Conservation (phyloP, 108 stramenopile genomes). For the Discostella pseudostelligera region DNA sequence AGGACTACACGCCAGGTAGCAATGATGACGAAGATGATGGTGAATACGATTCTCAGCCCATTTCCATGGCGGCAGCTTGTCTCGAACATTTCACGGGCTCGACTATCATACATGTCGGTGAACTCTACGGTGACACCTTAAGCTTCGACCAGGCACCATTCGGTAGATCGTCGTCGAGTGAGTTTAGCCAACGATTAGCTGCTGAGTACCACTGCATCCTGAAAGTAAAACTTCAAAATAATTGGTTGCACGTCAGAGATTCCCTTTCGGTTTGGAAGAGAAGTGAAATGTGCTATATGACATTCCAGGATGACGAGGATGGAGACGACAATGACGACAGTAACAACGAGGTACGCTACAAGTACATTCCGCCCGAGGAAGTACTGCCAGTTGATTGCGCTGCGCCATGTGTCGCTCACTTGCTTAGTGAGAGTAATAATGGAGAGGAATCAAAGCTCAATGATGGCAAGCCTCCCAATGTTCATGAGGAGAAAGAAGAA, state of each 20-base stretch:
- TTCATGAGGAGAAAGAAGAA: slow-evolving; percentile 2
- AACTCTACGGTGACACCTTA: slow-evolving; percentile 67
- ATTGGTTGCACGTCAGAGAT: slow-evolving; percentile 84
- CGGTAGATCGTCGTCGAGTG: slow-evolving; percentile 75
- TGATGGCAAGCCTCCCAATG: slow-evolving; percentile 5
- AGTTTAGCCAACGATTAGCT: slow-evolving; percentile 78
- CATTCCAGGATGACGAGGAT: slow-evolving; percentile 63
- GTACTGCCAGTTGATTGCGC: slow-evolving; percentile 59
- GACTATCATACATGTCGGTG: slow-evolving; percentile 87
- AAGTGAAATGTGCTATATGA: slow-evolving; percentile 66
- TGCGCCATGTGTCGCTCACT: slow-evolving; percentile 52
- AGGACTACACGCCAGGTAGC: slow-evolving; percentile 34
- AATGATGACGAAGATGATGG: slow-evolving; percentile 35
- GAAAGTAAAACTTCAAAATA: slow-evolving; percentile 56
- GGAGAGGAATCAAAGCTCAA: neutral
- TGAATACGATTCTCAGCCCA: slow-evolving; percentile 14
- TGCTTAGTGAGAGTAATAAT: slow-evolving; percentile 13
- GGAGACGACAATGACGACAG: slow-evolving; percentile 45
- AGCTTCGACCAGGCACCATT: slow-evolving; percentile 82
- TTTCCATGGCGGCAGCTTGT: slow-evolving; percentile 72
- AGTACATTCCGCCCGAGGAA: slow-evolving; percentile 79
- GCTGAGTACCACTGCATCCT: slow-evolving; percentile 85
- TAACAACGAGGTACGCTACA: slow-evolving; percentile 68
- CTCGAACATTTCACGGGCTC: slow-evolving; percentile 71
- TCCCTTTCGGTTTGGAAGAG: slow-evolving; percentile 87